Base-by-base conservation (phyloP, 2,329 filamentous ascomycete genomes). In the Bisporella sp. region DNA sequence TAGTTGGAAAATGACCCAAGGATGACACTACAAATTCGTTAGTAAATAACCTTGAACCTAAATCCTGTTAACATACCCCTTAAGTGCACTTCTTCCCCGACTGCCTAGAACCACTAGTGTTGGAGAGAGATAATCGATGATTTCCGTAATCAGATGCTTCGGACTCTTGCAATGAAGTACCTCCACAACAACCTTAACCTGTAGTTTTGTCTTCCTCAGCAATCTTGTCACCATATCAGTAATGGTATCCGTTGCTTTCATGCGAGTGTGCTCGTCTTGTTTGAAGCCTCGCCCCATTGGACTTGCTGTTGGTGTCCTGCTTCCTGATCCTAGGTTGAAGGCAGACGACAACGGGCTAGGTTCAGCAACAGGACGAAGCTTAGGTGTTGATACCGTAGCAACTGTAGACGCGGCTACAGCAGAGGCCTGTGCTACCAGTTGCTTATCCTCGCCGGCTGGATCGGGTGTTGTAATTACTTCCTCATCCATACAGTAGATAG, bases 141-240 rank as follows among this genome's bases (percentile, higher is more conserved):
- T 90, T 73, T 97, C 93, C 1, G 90, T 95, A 57, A 99, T 90
- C 73, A 97, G 78, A 67, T 96, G 91, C 68, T 93, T 92, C 4
- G 93, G 90, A 63, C 88, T 96, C 76, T 96, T 97, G 83, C 93
- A 97, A 70, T 97, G 93, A 58, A 99, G 85, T 31, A 97, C 92
- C 69, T 99, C 93, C 33, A 99, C 85, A 46, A 96, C 89, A 45
- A 96, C 87, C 51, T 90, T 83, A 45, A 96, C 91, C 67, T 99
- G 92, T 52, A 99, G 74, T 57, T 87, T 82, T 1, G 93, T 99
- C 75, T 95, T 96, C 53, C 92, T 80, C 53, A 99, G 71, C 43
- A 97, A 73, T 57, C 85, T 87, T n/a, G 93, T 79, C 48, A 95
- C 89, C 33, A 86, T 81, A 50, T 92, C 81, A 1, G 89, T 91